phyloP scores from a whole-genome alignment of 2,329 filamentous ascomycete species.

The Cadophora luteo-olivacea region DNA sequence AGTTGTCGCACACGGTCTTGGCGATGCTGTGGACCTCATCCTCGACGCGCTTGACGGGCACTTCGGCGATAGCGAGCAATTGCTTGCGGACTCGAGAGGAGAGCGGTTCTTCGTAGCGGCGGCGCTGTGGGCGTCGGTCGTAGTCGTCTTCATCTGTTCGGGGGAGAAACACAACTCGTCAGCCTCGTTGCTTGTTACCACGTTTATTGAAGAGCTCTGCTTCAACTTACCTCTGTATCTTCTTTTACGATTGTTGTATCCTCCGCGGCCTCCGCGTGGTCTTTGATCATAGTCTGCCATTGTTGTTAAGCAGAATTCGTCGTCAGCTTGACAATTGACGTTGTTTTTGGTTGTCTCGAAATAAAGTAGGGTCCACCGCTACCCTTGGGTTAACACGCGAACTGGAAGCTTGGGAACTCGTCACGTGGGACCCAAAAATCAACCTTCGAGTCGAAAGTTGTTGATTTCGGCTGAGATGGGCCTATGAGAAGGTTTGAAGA shows the following conservation, averaged over 20 bases:
- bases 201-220: not conserved
- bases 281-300: conserved; percentile 60
- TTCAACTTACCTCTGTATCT: conserved; percentile 73
- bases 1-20: conserved; percentile 79
- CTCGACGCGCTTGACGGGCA: conserved; percentile 76
- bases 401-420: not conserved
- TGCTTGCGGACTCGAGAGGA: conserved; percentile 78
- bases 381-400: conserved; percentile 5
- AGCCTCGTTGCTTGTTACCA: conserved; percentile 36
- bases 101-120: conserved; percentile 76
- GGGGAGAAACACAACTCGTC: conserved; percentile 27
- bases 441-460: not conserved
- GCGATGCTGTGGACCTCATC: conserved; percentile 80
- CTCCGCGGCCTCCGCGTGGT: conserved; percentile 44
- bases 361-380: conserved; percentile 27
- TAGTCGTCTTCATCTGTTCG: conserved; percentile 77
- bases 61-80: conserved; percentile 81
- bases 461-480: conserved; percentile 4
- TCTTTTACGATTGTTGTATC: conserved; percentile 73
- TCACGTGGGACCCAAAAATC: not conserved
- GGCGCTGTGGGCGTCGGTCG: conserved; percentile 75
- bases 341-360: conserved; percentile 21
- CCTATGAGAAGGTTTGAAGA: not conserved
- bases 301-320: conserved; percentile 20
- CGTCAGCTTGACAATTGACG: conserved; percentile 4